Evolutionary conservation across 2,329 filamentous ascomycete species (phyloP), one percentile per base, ranked within the genome.

Genomic region (Aotearoamyces nothofagi): DNA sequence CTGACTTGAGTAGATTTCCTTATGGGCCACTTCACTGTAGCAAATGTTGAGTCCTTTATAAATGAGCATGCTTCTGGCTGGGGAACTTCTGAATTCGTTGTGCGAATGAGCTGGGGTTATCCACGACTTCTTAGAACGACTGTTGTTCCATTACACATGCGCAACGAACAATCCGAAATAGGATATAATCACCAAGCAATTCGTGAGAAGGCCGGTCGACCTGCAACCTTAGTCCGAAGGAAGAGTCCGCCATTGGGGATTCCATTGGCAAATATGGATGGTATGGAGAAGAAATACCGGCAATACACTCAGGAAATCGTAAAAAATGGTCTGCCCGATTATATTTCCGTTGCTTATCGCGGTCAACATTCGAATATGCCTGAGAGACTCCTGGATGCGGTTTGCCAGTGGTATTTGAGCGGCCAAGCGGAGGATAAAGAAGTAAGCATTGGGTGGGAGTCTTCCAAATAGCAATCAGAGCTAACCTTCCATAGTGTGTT

Each of bases 201-300:
- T 8, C 26, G 29, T 9, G 37, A 37, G 12, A 35, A 34, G 12
- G 27, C 29, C 4, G n/a, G n/a, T n/a, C n/a, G n/a, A n/a, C 22
- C 28, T 10, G 38, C 38, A 9, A 36, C 27, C 17, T 24, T 44
- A 5, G 35, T 42, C 6, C 33, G 33, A 26, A 41, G 41, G 27
- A 31, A 35, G 17, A 46, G 44, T 20, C 42, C 42, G 15, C 46
- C 46, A 1, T 34, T 49, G 8, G 43, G 42, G 9, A 45, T 49
- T 15, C 42, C 41, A 5, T 32, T 43, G 7, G 35, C 33, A 17
- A 34, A 35, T 1, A 42, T 49, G 40, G 39, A 41, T 20, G 44
- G 43, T 9, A 45, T 45, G 37, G 36, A 43, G 28, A 34, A 43
- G 5, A 27, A 31, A 22, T 49, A 46, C 23, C 31, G 33, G 9